Percentiles rank a stretch among this genome's conserved stretches.
Conservation (phyloP, 441 rosid species). For the Oxalis stricta region DNA sequence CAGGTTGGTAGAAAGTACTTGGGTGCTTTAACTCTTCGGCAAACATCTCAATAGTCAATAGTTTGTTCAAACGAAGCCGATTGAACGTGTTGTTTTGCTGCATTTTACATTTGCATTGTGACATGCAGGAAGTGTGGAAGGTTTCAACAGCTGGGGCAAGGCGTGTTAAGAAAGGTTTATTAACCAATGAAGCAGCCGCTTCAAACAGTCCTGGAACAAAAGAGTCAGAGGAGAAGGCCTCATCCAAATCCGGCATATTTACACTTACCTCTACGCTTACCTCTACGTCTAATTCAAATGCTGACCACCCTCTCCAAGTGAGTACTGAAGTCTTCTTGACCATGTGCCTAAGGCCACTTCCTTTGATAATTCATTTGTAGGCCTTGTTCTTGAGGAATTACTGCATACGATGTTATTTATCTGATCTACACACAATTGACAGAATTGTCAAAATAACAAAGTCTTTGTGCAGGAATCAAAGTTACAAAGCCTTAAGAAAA, state of each 20-base stretch:
- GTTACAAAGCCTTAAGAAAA: slow-evolving; percentile 27
- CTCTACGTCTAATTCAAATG: slow-evolving; percentile 15
- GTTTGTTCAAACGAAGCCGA: not conserved
- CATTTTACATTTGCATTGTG: slow-evolving; percentile 11
- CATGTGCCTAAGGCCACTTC: slow-evolving; percentile 1
- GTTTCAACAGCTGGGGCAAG: slow-evolving; percentile 83
- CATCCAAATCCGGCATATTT: slow-evolving; percentile 30
- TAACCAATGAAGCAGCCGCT: slow-evolving; percentile 43
- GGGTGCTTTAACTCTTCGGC: slow-evolving; percentile 6
- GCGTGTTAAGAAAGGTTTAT: slow-evolving; percentile 72
- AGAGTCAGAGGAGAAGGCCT: slow-evolving; percentile 51
- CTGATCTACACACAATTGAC: too few species aligned
- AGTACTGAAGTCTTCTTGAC: slow-evolving; percentile 11
- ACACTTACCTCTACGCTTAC: slow-evolving; percentile 20
- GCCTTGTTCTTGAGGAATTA: not conserved
- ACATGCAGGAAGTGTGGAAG: slow-evolving; percentile 90
- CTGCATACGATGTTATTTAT: not conserved
- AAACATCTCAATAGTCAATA: not conserved
- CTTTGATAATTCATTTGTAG: not conserved
- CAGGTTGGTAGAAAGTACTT: slow-evolving; percentile 45
- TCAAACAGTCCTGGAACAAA: slow-evolving; percentile 32
- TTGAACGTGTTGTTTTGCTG: too few species aligned
- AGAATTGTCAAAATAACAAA: too few species aligned
- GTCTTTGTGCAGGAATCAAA: slow-evolving; percentile 29
- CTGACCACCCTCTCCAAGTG: slow-evolving; percentile 32